Evolutionary conservation across 2,329 filamentous ascomycete genomes (phyloP).

Genomic region (Incumbomyces lentus): DNA sequence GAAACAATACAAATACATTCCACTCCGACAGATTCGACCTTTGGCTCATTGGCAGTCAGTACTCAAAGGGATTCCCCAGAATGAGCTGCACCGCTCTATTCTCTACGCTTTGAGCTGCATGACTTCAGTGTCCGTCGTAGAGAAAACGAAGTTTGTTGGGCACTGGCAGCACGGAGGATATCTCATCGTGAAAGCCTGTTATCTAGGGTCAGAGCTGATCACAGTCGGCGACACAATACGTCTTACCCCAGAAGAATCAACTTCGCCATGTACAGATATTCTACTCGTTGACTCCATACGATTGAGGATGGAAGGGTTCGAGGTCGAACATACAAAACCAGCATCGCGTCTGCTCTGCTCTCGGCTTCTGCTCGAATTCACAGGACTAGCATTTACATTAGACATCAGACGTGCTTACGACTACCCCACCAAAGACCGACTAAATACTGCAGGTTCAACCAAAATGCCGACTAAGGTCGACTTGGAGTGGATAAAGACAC

Average conservation of each 20-base stretch:
- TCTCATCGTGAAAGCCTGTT: slow-evolving; percentile 45
- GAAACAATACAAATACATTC: slow-evolving; percentile 46
- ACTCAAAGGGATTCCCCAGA: slow-evolving; percentile 30
- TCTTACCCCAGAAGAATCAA: slow-evolving; percentile 29
- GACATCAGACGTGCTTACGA: slow-evolving; percentile 19
- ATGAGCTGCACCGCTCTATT: slow-evolving; percentile 44
- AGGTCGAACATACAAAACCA: slow-evolving; percentile 36
- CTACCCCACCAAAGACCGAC: slow-evolving; percentile 15
- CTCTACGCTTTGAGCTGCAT: slow-evolving; percentile 43
- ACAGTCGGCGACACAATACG: slow-evolving; percentile 45
- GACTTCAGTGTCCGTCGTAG: slow-evolving; percentile 43
- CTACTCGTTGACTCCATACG: slow-evolving; percentile 45
- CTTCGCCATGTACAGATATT: slow-evolving; percentile 39
- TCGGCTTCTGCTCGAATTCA: slow-evolving; percentile 37
- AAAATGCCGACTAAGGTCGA: slow-evolving; percentile 19
- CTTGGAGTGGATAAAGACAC: slow-evolving; percentile 25
- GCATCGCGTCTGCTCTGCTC: slow-evolving; percentile 38
- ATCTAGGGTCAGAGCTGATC: slow-evolving; percentile 47
- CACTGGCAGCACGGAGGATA: slow-evolving; percentile 41
- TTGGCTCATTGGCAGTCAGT: slow-evolving; percentile 45
- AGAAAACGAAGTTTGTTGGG: slow-evolving; percentile 44
- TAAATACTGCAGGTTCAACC: slow-evolving; percentile 15
- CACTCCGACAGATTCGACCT: slow-evolving; percentile 44
- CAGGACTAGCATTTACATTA: slow-evolving; percentile 39
- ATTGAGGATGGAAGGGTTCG: slow-evolving; percentile 40